Percentiles rank a stretch among this genome's conserved stretches.
Conservation (phyloP, 257 asterid species). For the Jacaranda mimosifolia region DNA sequence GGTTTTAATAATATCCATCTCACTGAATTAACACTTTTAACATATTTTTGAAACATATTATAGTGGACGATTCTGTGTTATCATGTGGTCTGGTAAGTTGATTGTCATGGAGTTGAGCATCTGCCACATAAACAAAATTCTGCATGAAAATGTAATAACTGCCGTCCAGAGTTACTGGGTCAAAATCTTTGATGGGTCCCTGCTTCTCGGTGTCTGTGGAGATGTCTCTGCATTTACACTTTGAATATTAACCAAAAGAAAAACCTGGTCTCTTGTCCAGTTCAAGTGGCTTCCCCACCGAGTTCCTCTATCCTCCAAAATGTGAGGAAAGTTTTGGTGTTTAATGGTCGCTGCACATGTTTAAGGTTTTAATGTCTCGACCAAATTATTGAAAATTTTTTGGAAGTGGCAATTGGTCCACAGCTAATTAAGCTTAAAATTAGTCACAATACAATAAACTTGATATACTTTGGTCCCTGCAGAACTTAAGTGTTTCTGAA, state of each 20-base stretch:
- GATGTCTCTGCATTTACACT: no score
- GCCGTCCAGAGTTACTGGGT: no score
- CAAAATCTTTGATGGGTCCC: no score
- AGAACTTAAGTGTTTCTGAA: constrained; percentile 80
- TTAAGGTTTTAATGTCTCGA: not conserved
- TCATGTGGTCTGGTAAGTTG: not conserved
- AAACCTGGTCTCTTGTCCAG: no score
- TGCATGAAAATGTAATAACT: constrained; percentile 8
- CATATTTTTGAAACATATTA: constrained; percentile 9
- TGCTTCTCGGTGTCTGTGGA: no score
- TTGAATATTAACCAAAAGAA: no score
- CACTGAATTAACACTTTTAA: constrained; percentile 4
- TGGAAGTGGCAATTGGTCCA: not conserved
- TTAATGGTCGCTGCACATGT: no score
- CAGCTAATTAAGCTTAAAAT: constrained; percentile 20
- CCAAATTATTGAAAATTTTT: not conserved
- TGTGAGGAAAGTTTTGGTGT: no score
- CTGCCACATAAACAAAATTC: not conserved
- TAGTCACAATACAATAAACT: not conserved
- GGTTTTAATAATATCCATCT: constrained; percentile 49
- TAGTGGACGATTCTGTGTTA: not conserved
- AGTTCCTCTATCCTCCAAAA: no score
- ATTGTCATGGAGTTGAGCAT: not conserved
- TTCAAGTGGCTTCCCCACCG: no score
- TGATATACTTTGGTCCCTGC: constrained; percentile 35